Evolutionary conservation across 257 asterid species (phyloP), one percentile per base, ranked within the genome.

Genomic region (Solanum bulbocastanum): DNA sequence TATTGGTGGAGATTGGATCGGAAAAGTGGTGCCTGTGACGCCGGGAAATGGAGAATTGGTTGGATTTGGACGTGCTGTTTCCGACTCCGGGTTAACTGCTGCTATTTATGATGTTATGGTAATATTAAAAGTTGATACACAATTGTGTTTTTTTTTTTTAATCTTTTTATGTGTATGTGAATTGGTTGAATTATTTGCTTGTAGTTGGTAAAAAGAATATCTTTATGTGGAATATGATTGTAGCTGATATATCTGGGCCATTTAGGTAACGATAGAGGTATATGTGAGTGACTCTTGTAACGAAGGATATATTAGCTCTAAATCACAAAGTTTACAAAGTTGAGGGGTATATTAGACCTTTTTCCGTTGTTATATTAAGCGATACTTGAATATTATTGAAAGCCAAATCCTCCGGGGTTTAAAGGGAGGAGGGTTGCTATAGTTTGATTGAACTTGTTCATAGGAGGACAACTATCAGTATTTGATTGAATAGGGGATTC

Each of bases 1-100:
- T 87, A 90, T 93, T 36, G 96, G 93, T 56, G 98, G 98, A 14
- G 92, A 91, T 83, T 96, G 96, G 98, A 91, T 93, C 36, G 87
- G 91, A 44, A 90, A 75, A 83, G 88, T 94, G 88, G 86, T 91
- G 89, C 99, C 98, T 4, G 91, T 93, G 86, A 91, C 95, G 86
- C 98, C 97, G 87, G 92, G 89, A 32, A 94, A 93, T 74, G 98
- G 99, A 37, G 90, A 75, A 85, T 89, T 97, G 90, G 89, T 97
- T 66, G 99, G 99, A 75, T 97, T 97, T 49, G 98, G 98, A 65
- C 96, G 99, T 2, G 98, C 96, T 6, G 98, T 96, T 87, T 94
- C 99, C 4, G 99, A 97, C 92, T 86, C 89, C 86, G 96, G 93
- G 39, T 88, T 97, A 62, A 93, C 98, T 79, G 98, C 98, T 23